Conservation (phyloP, 78 protist genomes). For the Dictyostelium purpureum region DNA sequence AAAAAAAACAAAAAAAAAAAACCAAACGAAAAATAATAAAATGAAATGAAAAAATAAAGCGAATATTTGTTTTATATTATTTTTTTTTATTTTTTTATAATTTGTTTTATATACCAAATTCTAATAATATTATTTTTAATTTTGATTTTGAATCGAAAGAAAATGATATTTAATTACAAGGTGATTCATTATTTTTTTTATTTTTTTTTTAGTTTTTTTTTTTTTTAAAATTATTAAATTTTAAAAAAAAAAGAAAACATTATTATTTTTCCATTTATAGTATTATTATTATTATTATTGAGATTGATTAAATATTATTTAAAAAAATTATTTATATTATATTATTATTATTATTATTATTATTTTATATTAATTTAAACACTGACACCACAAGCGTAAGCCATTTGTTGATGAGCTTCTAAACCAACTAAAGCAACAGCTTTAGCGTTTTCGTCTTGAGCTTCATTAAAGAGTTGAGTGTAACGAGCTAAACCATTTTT, state of each 20-base stretch:
- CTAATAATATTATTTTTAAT: not conserved
- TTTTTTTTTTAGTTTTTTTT: not conserved
- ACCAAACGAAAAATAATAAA: not conserved
- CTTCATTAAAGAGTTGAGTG: slow-evolving; percentile 77
- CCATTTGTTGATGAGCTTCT: slow-evolving; percentile 75
- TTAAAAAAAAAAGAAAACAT: not conserved
- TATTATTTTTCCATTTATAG: not conserved
- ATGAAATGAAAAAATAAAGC: not conserved
- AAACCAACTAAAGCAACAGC: slow-evolving; percentile 74
- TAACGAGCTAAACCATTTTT: slow-evolving; percentile 66
- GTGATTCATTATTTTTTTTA: not conserved
- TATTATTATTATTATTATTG: not conserved
- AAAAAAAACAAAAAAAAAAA: not conserved
- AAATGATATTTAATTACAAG: slow-evolving; percentile 19
- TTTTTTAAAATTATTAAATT: not conserved
- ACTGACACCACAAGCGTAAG: slow-evolving; percentile 65
- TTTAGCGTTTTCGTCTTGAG: slow-evolving; percentile 41
- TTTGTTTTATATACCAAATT: not conserved
- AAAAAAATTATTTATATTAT: too few relatives aligned
- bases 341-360: not conserved
- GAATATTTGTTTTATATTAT: not conserved
- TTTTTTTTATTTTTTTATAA: not conserved
- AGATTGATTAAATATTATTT: too few relatives aligned
- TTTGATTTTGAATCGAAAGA: not conserved
- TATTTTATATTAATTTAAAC: not conserved